A percentile compares a stretch with the other conserved stretches of the same genome.
These are phyloP conservation scores for Brettanomyces bruxellensis DNA, from an alignment of 805 yeast genomes.

Conservation along the genomic window DNA sequence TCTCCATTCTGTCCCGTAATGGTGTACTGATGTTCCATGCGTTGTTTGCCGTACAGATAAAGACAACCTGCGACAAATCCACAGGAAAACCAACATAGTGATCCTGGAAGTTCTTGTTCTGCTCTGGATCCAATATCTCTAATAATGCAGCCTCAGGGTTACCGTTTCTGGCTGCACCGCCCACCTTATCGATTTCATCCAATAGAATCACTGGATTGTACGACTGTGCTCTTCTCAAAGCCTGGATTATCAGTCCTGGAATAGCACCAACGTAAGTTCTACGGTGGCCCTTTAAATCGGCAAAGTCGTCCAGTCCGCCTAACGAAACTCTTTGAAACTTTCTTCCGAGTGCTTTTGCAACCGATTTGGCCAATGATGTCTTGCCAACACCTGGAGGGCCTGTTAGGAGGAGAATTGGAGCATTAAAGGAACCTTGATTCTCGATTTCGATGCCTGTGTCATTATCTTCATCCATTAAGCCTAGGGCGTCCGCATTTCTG, in stretches of 20 bases:
- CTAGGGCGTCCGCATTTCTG: neutral
- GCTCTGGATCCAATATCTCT: constrained; percentile 88
- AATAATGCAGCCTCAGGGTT: constrained; percentile 86
- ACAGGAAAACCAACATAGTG: constrained; percentile 82
- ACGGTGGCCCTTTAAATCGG: constrained; percentile 85
- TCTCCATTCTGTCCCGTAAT: constrained; percentile 75
- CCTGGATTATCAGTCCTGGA: constrained; percentile 79
- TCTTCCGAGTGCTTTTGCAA: constrained; percentile 66
- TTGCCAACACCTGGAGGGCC: constrained; percentile 97
- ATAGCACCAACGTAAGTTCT: constrained; percentile 88
- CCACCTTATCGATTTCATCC: constrained; percentile 74
- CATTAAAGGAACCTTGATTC: constrained; percentile 15
- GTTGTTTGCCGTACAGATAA: constrained; percentile 82
- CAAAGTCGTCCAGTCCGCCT: constrained; percentile 85
- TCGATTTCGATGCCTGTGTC: too few species aligned
- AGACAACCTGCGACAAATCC: constrained; percentile 71
- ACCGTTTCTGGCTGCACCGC: constrained; percentile 33
- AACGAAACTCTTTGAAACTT: constrained; percentile 72
- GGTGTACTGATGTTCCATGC: constrained; percentile 65
- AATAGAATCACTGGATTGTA: constrained; percentile 78
- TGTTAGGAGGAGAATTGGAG: constrained; percentile 73
- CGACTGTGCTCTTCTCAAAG: constrained; percentile 62
- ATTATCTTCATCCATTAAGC: neutral
- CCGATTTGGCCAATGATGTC: constrained; percentile 76
- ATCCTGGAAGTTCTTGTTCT: constrained; percentile 66